Percentiles rank a stretch among this genome's conserved stretches.
Evolutionary conservation across 768 basidiomycete genomes (phyloP).

Genomic region (Hericium coralloides): DNA sequence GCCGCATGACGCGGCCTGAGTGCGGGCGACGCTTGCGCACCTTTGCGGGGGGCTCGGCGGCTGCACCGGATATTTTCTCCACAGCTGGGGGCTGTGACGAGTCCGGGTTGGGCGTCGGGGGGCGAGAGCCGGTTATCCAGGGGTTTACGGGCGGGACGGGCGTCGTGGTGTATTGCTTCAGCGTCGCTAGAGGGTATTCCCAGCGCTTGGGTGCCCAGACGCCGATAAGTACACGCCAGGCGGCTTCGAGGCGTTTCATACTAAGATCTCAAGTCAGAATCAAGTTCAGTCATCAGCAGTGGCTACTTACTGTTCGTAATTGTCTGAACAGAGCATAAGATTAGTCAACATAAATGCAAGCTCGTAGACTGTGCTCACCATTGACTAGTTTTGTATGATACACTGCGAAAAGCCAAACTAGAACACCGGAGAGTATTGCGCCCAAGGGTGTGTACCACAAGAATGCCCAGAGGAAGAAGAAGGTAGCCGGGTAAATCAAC

Average conservation of each 20-base stretch:
- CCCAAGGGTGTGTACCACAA: conserved; percentile 71
- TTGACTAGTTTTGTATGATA: conserved; percentile 87
- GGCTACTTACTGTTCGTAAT: conserved; percentile 74
- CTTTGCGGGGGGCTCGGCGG: conserved; percentile 12
- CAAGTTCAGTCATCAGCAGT: neutral
- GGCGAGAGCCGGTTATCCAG: conserved; percentile 49
- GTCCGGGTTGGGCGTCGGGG: conserved; percentile 14
- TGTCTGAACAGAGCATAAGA: conserved; percentile 33
- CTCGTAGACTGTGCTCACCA: conserved; percentile 35
- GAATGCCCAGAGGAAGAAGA: conserved; percentile 80
- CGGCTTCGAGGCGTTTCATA: conserved; percentile 77
- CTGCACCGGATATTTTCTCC: conserved; percentile 18
- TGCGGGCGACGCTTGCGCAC: conserved; percentile 43
- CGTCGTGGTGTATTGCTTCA: conserved; percentile 67
- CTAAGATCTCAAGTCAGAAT: conserved; percentile 21
- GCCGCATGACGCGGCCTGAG: conserved; percentile 77
- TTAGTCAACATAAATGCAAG: neutral
- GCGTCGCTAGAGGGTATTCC: conserved; percentile 70
- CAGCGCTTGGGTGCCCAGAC: conserved; percentile 83
- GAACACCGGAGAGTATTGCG: conserved; percentile 55
- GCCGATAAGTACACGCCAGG: conserved; percentile 96
- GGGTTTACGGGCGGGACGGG: conserved; percentile 55
- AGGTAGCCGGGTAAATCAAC: conserved; percentile 74
- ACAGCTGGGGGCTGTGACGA: conserved; percentile 5
- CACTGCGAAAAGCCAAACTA: conserved; percentile 69